Evolutionary conservation across 164 flowering plant genomes (phyloP), one percentile per base, ranked within the genome.

Genomic region (Liquidambar formosana): DNA sequence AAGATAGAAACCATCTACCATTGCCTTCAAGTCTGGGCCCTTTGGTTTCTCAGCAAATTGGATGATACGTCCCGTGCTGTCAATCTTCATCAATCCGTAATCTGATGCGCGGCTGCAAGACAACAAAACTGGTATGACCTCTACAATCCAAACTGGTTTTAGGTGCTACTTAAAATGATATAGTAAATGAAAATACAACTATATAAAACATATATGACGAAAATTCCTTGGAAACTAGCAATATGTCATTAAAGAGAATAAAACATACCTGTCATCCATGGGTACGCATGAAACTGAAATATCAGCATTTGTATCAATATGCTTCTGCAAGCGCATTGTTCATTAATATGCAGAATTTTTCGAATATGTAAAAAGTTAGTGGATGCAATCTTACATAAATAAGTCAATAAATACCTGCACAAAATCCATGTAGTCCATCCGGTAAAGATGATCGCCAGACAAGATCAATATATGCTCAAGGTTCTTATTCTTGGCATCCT

Each of bases 361-460:
- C 27, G 15, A 51, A 28, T 18, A 22, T 54, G 8, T 25, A 57
- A 47, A 26, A 54, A 54, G 23, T 12, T 4, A 14, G 9, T 21
- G 11, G 46, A 22, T 38, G 27, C 47, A 54, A 73, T 18, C 25
- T 66, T 38, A 10, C 5, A 25, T 38, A 41, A 60, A 54, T n/a
- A 43, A 73, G 21, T 19, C 44, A 28, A 54, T 18, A 57, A 68
- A 19, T 27, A 27, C 19, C 15, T 76, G 94, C 76, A 94, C 86
- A 75, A 94, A 90, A 63, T 94, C 93, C 95, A 87, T 90, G 65
- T 94, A 94, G 73, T 94, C 82, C 97, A 92, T 92, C 44, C 98
- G 79, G 74, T 92, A 94, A 46, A 94, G 95, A 85, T 94, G 98
- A 79, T 94, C 98, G 5, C 98, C 98, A n/a, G 98, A 88, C 78